These are phyloP conservation scores for Saturnispora silvae DNA, from an alignment of 805 yeast species.

Conservation along the genomic window DNA sequence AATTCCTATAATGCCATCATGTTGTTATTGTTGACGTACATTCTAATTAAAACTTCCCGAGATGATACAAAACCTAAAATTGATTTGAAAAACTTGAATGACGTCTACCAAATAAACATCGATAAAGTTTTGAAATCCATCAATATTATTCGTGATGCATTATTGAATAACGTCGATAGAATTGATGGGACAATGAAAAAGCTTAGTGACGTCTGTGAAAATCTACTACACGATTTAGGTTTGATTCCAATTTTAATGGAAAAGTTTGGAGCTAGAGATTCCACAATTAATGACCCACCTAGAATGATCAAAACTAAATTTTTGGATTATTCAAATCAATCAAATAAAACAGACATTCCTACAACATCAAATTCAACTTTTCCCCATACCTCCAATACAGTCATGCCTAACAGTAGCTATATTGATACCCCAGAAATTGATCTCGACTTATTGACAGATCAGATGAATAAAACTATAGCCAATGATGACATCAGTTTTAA, in stretches of 20 bases:
- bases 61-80: conserved; percentile 15
- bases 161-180: conserved; percentile 23
- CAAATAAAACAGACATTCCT: too few species aligned
- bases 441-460: background rate
- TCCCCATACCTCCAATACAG: too few species aligned
- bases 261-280: conserved; percentile 19
- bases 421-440: background rate
- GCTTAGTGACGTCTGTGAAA: conserved; percentile 33
- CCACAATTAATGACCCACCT: background rate
- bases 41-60: conserved; percentile 22
- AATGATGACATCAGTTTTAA: background rate
- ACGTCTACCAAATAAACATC: conserved; percentile 21
- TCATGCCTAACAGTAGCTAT: too few species aligned
- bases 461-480: background rate
- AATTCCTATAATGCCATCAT: conserved; percentile 34
- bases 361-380: too few species aligned
- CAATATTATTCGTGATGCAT: conserved; percentile 25
- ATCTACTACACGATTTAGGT: conserved; percentile 33
- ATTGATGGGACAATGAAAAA: conserved; percentile 34
- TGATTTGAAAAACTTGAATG: conserved; percentile 22
- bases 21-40: conserved; percentile 32
- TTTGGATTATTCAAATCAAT: too few species aligned
- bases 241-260: conserved; percentile 23
- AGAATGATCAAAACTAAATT: background rate
- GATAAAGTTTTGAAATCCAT: conserved; percentile 23